These are phyloP conservation scores for Arctium lappa DNA, from an alignment of 129 eudicot genomes.

Conservation along the genomic window DNA sequence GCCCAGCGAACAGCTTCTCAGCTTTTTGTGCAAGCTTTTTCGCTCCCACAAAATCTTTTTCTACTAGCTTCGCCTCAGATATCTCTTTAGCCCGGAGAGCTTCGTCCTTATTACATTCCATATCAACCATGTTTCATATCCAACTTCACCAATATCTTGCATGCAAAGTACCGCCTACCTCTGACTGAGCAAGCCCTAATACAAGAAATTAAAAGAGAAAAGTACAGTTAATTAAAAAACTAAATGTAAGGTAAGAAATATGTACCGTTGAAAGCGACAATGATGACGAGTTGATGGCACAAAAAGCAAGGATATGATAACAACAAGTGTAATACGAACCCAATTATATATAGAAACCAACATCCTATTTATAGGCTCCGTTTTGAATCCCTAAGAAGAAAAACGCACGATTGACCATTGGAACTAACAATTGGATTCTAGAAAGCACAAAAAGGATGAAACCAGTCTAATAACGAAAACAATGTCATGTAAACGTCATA, in stretches of 20 bases:
- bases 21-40: conserved; percentile 52
- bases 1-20: conserved; percentile 45
- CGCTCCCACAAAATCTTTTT: conserved; percentile 57
- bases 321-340: conserved; percentile 4
- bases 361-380: neutral
- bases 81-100: conserved; percentile 55
- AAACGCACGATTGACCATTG: neutral
- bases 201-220: neutral
- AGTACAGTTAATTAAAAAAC: neutral
- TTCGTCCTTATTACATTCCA: conserved; percentile 76
- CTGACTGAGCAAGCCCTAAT: conserved; percentile 28
- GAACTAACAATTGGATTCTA: neutral
- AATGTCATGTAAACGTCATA: neutral
- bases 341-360: neutral
- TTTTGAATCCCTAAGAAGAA: neutral
- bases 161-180: conserved; percentile 8
- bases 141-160: conserved; percentile 8
- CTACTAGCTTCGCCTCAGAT: conserved; percentile 54
- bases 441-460: neutral
- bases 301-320: conserved; percentile 7
- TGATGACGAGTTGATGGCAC: neutral
- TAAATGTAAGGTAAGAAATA: conserved; percentile 11
- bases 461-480: neutral
- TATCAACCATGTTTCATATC: conserved; percentile 30
- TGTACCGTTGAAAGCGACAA: conserved; percentile 1